Base-by-base conservation (phyloP, 2,329 filamentous ascomycete species). In the Apiospora koreana region DNA sequence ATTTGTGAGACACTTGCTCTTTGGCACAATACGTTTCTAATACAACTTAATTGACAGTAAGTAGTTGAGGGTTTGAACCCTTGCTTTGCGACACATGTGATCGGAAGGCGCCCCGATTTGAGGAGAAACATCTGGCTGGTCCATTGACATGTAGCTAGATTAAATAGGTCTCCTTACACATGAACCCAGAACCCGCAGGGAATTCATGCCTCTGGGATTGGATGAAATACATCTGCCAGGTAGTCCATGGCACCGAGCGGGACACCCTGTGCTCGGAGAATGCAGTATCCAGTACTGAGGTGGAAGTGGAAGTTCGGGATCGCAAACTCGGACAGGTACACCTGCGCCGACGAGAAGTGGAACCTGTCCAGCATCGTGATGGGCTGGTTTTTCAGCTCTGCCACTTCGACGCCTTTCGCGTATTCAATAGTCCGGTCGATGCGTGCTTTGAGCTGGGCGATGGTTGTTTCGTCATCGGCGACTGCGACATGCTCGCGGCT, bases 241-340 rank as follows among this genome's bases (percentile, higher is more conserved):
- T 81, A 89, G 74, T 89, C 86, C 43, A 75, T 42, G 78, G 89
- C 89, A 1, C 86, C 86, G 25, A 90, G n/a, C 0, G 81, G 81
- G 38, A 88, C 86, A 0, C 87, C 87, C 75, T 85, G 81, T 68
- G 81, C 82, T 68, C 87, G 79, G 73, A 89, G 74, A 64, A 90
- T 83, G 6, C 77, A 81, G 77, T 89, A 89, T 21, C 84, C 83
- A 21, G 81, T 86, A 2, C 79, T 81, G n/a, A 85, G 73, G 73
- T 89, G 88, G 75, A 89, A 90, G 78, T 83, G 88, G 74, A 89
- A 84, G 73, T 89, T 88, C 1, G 87, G 85, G 58, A 88, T 74
- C 6, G 79, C 83, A 76, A 80, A 85, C 1, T 76, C 74, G 41
- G 77, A 73, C 28, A 86, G 72, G 74, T 87, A 88, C 21, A 42